Conservation (phyloP, 768 basidiomycete species). For the Boletus sp. region DNA sequence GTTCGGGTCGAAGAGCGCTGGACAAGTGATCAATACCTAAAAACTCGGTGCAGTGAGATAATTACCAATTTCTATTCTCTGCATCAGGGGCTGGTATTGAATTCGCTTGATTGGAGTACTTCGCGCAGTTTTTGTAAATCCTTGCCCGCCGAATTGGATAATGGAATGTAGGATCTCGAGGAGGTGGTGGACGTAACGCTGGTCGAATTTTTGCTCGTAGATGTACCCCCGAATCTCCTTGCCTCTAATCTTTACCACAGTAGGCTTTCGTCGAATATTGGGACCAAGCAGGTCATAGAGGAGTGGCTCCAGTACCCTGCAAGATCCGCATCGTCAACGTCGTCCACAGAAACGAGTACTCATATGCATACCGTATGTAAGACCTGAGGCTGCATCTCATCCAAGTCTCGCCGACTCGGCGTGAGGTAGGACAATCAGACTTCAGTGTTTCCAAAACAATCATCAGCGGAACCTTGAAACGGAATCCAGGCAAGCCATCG, state of each 20-base stretch:
- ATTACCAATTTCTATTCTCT: slow-evolving; percentile 62
- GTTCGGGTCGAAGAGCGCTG: slow-evolving; percentile 46
- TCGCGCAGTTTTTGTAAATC: slow-evolving; percentile 74
- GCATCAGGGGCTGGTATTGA: slow-evolving; percentile 57
- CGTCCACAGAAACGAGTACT: background rate
- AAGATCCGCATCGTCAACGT: background rate
- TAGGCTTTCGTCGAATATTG: slow-evolving; percentile 51
- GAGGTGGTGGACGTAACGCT: slow-evolving; percentile 67
- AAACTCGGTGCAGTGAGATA: background rate
- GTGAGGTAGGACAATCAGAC: slow-evolving; percentile 67
- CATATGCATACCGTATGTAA: slow-evolving; percentile 66
- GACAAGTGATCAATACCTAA: slow-evolving; percentile 7
- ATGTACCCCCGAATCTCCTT: slow-evolving; percentile 63
- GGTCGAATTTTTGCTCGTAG: slow-evolving; percentile 78
- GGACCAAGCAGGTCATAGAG: slow-evolving; percentile 77
- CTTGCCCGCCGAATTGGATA: slow-evolving; percentile 86
- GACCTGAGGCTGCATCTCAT: slow-evolving; percentile 93
- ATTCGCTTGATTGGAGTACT: slow-evolving; percentile 63
- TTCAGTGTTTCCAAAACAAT: slow-evolving; percentile 81
- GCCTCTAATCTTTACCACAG: slow-evolving; percentile 53
- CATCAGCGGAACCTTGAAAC: slow-evolving; percentile 84
- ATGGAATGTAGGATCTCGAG: slow-evolving; percentile 77
- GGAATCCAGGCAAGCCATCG: slow-evolving; percentile 72
- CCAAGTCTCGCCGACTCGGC: slow-evolving; percentile 91
- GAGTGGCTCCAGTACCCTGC: slow-evolving; percentile 87